Base-by-base conservation (phyloP, 2,329 filamentous ascomycete species). In the Xylariaceae sp. region DNA sequence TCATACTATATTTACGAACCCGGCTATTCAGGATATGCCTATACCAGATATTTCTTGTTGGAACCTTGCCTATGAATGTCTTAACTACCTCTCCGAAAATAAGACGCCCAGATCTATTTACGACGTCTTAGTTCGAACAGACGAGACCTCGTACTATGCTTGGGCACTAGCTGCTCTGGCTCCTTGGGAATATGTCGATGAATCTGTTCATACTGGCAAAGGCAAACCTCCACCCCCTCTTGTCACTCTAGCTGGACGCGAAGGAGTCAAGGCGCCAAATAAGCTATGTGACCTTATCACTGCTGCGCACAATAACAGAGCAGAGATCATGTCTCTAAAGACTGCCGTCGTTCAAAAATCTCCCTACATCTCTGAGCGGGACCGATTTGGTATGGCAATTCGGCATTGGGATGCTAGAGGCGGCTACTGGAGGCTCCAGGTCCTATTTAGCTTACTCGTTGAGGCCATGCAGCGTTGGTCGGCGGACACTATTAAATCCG, bases 211-310 rank as follows among this genome's bases (percentile, higher is more conserved):
- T 23, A 73, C 70, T 7, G 67, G 69, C 10, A 76, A 75, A 32
- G 73, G 74, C 40, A 88, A 83, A 65, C 68, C 73, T 16, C 75
- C 81, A 3, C 79, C 81, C 16, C 83, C 87, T 0, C 77, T 85
- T 15, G 81, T 86, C 3, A 81, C 81, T 3, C 75, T 83, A 24
- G 87, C 88, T 4, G 86, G 84, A 4, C 80, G 87, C 26, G 90
- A 95, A 68, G 91, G 91, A 4, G 84, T 96, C 68, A 91, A 88
- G 65, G 82, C 86, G 1, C 84, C 89, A 2, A 96, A 92, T 68
- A 94, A 88, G 68, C 75, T 91, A 4, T 83, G 81, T 36, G 85
- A 86, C 59, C 73, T 93, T 4, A 75, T 94, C 48, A 80, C 81
- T 11, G 82, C 84, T 18, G 82, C 88, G 7, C 78, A 87, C 43